A percentile compares a stretch with the other conserved stretches of the same genome.
phyloP scores from a whole-genome alignment of 2,329 filamentous ascomycete species.

The Cordyceps cicadae region DNA sequence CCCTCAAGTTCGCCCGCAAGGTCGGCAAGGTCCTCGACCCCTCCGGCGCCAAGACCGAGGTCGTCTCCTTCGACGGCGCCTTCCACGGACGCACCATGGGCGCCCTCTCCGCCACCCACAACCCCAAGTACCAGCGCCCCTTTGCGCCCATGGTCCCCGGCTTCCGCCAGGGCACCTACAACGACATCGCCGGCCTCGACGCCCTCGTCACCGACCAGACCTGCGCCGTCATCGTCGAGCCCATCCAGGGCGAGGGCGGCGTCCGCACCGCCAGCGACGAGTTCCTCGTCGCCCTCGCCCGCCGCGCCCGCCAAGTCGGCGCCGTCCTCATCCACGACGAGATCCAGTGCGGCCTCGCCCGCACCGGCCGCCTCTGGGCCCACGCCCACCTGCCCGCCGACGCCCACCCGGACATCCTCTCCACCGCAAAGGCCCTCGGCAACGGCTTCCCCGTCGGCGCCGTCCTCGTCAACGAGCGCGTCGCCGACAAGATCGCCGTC shows the following conservation, averaged over 20 bases:
- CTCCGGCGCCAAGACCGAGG: constrained; percentile 64
- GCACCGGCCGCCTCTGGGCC: constrained; percentile 87
- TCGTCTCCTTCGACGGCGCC: constrained; percentile 84
- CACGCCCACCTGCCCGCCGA: constrained; percentile 65
- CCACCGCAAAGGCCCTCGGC: constrained; percentile 89
- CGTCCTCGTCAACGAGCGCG: constrained; percentile 32
- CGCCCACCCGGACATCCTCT: constrained; percentile 88
- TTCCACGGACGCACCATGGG: constrained; percentile 99
- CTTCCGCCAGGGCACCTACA: constrained; percentile 79
- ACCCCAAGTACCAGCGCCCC: constrained; percentile 93
- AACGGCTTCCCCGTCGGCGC: constrained; percentile 96
- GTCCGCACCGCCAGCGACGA: constrained; percentile 75
- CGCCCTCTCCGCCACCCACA: constrained; percentile 87
- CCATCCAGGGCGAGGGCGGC: constrained; percentile 94
- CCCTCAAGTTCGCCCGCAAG: constrained; percentile 94
- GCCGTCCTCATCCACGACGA: constrained; percentile 92
- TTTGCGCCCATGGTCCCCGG: constrained; percentile 95
- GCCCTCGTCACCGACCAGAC: constrained; percentile 74
- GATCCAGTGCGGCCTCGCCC: constrained; percentile 87
- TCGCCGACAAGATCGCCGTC: constrained; percentile 34
- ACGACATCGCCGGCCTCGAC: constrained; percentile 65
- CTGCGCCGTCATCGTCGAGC: constrained; percentile 91
- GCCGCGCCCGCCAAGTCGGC: constrained; percentile 75
- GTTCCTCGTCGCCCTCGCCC: constrained; percentile 77
- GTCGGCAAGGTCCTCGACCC: constrained; percentile 69